phyloP scores from a whole-genome alignment of 2,329 filamentous ascomycete species.

The Aspergillus chevalieri region DNA sequence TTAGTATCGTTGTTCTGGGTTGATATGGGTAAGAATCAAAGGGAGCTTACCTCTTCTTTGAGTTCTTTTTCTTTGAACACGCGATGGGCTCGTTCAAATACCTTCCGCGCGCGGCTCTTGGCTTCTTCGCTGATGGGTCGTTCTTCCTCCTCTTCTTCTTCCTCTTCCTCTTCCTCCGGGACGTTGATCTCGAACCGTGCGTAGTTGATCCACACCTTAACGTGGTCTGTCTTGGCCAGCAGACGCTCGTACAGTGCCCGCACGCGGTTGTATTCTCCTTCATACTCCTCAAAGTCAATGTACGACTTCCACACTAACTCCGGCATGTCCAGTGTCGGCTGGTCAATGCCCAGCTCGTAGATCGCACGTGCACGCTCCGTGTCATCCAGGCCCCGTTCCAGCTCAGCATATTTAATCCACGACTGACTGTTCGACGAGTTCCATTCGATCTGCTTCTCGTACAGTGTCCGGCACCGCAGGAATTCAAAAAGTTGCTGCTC shows the following conservation, averaged over 20 bases:
- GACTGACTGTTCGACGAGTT: conserved; percentile 85
- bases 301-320: conserved; percentile 97
- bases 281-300: conserved; percentile 97
- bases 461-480: conserved; percentile 78
- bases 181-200: conserved; percentile 98
- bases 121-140: conserved; percentile 69
- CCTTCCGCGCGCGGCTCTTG: conserved; percentile 69
- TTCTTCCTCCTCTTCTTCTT: conserved; percentile 57
- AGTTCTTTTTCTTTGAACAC: conserved; percentile 83
- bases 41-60: conserved; percentile 65
- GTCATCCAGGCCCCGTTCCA: conserved; percentile 88
- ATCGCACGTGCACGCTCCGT: conserved; percentile 81
- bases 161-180: conserved; percentile 63
- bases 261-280: conserved; percentile 81
- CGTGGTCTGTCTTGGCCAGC: conserved; percentile 90
- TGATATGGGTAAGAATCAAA: conserved; percentile 1
- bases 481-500: conserved; percentile 95
- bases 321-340: conserved; percentile 87
- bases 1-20: conserved; percentile 25
- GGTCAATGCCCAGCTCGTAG: conserved; percentile 80
- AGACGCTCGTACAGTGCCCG: conserved; percentile 82
- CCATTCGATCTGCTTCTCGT: conserved; percentile 90
- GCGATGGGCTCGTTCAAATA: conserved; percentile 82
- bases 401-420: conserved; percentile 93
- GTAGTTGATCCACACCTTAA: conserved; percentile 99